Base-by-base conservation (phyloP, 805 yeast genomes). In the Kockiozyma suomiensis region DNA sequence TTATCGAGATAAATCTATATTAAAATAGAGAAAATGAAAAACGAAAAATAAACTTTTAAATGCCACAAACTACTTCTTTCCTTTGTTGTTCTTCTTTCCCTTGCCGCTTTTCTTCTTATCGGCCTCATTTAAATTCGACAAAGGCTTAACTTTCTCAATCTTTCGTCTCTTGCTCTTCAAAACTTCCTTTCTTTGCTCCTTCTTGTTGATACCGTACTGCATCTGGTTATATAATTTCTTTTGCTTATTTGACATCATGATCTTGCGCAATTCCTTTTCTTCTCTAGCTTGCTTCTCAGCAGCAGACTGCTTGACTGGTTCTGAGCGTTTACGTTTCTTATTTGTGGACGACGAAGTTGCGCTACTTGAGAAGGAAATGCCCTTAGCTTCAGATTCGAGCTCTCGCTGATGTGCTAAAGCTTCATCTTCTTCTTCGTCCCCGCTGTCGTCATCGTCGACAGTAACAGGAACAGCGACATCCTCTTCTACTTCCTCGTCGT, bases 211-310 rank as follows among this genome's bases (percentile, higher is more conserved):
- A 60, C 96, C 93, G 74, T 90, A 86, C 78, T 90, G 94, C 96
- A 93, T 90, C 85, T 88, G 88, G 79, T 88, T 88, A 81, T 94
- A 94, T 67, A 92, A 80, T 75, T 89, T 90, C 81, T 91, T 88
- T 78, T 93, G 96, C 76, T 93, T 94, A 79, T 91, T 91, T 69
- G 93, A 83, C 99, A 94, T 93, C 99, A 94, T 93, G 72, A 91
- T 90, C 86, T 85, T 85, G 80, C 89, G 89, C 79, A 93, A 83
- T 67, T 92, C 94, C 78, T 90, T 89, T 74, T 91, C 97, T 78
- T 87, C 92, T 30, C 72, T 72, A 46, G 77, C 84, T 64, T 84
- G 87, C 50, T 82, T 83, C 62, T 79, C 82, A 65, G 80, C 82
- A 60, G 80, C 73, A 51, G 74, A 25, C 33, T 38, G 23, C 41